These are phyloP conservation scores for Chlorella sp. DNA, from an alignment of 139 green algal genomes.

Conservation along the genomic window DNA sequence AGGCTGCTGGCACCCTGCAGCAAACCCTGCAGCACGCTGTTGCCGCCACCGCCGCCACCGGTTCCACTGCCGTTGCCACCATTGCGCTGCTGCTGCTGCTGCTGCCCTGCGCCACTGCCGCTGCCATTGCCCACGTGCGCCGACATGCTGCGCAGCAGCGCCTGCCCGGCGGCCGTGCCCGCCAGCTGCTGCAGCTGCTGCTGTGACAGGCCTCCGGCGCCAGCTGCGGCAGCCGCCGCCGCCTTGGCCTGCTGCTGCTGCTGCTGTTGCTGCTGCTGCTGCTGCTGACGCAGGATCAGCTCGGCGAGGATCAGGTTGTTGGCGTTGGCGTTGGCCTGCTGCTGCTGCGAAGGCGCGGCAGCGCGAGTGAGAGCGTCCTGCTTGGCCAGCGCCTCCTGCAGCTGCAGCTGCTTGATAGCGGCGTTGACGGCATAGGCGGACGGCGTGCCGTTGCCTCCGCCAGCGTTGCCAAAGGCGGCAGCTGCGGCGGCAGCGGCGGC, in stretches of 20 bases:
- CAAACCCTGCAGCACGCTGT: too few species aligned
- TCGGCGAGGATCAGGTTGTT: background rate
- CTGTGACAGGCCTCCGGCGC: background rate
- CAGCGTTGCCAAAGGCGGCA: too few species aligned
- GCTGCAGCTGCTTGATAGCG: constrained; percentile 4
- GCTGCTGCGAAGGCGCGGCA: background rate
- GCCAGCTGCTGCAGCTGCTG: background rate
- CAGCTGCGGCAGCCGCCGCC: background rate
- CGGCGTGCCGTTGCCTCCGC: too few species aligned
- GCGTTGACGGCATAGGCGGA: too few species aligned
- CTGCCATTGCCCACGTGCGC: too few species aligned
- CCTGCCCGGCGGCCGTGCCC: background rate
- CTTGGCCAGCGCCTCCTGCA: constrained; percentile 5
- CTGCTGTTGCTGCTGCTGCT: background rate
- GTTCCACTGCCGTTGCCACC: too few species aligned
- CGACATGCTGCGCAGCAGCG: background rate
- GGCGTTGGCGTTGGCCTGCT: background rate
- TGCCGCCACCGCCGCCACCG: too few species aligned
- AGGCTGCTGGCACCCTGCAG: too few species aligned
- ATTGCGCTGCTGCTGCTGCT: background rate
- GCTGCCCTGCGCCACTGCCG: background rate
- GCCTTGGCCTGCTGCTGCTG: too few species aligned
- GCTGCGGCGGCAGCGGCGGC: too few species aligned
- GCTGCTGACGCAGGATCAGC: background rate
- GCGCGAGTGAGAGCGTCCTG: constrained; percentile 1